phyloP scores from a whole-genome alignment of 192 early-diverging fungal genomes.

The Gonapodya prolifera region DNA sequence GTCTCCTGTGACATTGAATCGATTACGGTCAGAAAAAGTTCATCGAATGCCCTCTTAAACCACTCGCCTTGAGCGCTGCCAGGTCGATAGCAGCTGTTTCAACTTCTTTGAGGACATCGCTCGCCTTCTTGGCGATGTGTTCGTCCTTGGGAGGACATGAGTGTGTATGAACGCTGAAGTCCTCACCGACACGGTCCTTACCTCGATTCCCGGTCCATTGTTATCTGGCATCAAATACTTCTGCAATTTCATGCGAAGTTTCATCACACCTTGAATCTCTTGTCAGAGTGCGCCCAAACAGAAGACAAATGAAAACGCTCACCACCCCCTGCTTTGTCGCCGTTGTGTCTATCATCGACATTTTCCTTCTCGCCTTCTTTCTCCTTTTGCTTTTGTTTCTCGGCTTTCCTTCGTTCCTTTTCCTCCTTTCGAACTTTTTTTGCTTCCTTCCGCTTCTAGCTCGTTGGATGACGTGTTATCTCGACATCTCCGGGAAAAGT shows the following conservation, averaged over 20 bases:
- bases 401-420: not conserved
- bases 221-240: not conserved
- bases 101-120: not conserved
- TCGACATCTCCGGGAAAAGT: not conserved
- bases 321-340: not conserved
- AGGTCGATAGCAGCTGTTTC: not conserved
- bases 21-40: not conserved
- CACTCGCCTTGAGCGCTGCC: not conserved
- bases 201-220: not conserved
- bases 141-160: not conserved
- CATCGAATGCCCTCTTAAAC: not conserved
- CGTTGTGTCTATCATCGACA: not conserved
- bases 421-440: not conserved
- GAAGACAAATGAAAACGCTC: not conserved
- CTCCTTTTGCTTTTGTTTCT: not conserved
- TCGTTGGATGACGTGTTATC: not conserved
- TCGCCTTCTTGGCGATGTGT: slow-evolving; percentile 3
- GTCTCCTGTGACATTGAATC: not conserved
- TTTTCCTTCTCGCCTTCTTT: slow-evolving; percentile 2
- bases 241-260: not conserved
- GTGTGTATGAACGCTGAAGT: no score
- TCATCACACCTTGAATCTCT: not conserved
- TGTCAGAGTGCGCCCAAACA: not conserved
- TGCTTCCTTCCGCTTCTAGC: not conserved
- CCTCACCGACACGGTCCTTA: not conserved